Conservation (phyloP, 179 eudicot species). For the Carnegiea gigantea region DNA sequence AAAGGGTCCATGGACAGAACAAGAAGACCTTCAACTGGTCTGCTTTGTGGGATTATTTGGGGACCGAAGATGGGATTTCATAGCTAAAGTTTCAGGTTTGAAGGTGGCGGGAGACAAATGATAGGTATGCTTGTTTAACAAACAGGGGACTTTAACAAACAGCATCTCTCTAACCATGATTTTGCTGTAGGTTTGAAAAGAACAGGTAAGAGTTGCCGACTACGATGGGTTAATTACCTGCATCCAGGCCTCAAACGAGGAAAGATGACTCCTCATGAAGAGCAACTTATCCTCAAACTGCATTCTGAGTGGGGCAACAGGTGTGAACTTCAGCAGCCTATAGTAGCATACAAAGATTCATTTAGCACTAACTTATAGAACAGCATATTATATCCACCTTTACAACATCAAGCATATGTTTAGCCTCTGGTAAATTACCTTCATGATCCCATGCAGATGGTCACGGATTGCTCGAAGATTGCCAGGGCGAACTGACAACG, state of each 20-base stretch:
- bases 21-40: constrained; percentile 72
- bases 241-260: constrained; percentile 86
- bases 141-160: constrained; percentile 32
- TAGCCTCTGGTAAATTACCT: constrained; percentile 2
- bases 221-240: constrained; percentile 92
- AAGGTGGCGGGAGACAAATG: constrained; percentile 89
- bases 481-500: constrained; percentile 95
- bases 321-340: constrained; percentile 36
- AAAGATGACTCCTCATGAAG: constrained; percentile 86
- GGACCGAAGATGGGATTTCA: constrained; percentile 91
- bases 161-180: constrained; percentile 34
- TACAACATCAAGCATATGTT: background rate
- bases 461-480: constrained; percentile 82
- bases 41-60: constrained; percentile 77
- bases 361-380: background rate
- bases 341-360: background rate
- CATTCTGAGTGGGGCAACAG: constrained; percentile 93
- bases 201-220: constrained; percentile 80
- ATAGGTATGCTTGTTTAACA: constrained; percentile 54
- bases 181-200: constrained; percentile 77
- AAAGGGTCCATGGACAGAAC: constrained; percentile 89
- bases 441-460: constrained; percentile 54
- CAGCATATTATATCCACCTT: background rate
- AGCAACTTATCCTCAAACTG: constrained; percentile 71
- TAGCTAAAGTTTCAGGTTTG: constrained; percentile 97